Evolutionary conservation across 2,329 filamentous ascomycete species (phyloP).

Genomic region (Phialophora expanda): DNA sequence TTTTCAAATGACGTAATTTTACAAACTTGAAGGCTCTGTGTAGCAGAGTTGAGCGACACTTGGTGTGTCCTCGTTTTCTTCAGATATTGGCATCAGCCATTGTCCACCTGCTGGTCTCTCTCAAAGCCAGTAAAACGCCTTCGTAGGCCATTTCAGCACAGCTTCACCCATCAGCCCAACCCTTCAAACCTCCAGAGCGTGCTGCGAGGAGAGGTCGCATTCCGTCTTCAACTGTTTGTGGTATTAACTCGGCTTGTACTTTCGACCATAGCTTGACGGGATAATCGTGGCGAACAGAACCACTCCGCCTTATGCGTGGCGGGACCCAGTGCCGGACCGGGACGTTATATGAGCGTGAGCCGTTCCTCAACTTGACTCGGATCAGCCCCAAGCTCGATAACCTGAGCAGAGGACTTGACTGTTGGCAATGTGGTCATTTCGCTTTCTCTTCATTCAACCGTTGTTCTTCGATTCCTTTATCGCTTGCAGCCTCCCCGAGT

Average conservation of each 20-base stretch:
- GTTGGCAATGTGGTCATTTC: not conserved
- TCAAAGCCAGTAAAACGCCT: not conserved
- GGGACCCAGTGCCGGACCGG: not conserved
- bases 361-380: not conserved
- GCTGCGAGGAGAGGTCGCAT: not conserved
- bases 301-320: not conserved
- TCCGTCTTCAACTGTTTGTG: not conserved
- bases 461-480: not conserved
- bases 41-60: not conserved
- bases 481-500: not conserved
- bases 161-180: not conserved
- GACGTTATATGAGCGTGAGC: not conserved
- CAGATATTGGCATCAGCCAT: not conserved
- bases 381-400: not conserved
- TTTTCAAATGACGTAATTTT: slow-evolving; percentile 33
- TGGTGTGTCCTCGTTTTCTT: not conserved
- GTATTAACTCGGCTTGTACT: not conserved
- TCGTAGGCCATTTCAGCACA: not conserved
- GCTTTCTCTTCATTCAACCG: not conserved
- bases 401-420: not conserved
- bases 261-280: not conserved
- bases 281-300: not conserved
- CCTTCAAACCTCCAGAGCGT: not conserved
- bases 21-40: not conserved
- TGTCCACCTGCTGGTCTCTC: not conserved